Base-by-base conservation (phyloP, 352 stramenopile species). In the Phytopythium sindhum region DNA sequence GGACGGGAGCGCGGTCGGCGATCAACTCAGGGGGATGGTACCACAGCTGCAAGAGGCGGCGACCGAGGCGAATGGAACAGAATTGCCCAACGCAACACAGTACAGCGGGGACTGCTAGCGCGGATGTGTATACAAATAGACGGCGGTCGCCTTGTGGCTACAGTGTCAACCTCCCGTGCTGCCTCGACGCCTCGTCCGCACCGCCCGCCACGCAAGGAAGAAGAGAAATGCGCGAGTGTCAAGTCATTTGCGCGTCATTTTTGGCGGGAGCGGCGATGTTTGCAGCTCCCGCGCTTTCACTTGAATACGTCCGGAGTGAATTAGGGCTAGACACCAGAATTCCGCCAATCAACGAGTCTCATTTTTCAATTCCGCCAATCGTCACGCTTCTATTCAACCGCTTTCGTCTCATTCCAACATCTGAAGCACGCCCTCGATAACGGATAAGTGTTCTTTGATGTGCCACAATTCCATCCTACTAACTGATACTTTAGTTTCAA, bases 351-450 rank as follows among this genome's bases (percentile, higher is more conserved):
- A 65, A 39, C 19, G 37, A 19, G 6, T 26, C 3, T 9, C 12
- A 28, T 28, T n/a, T 60, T 33, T 31, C 5, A 14, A 63, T 76
- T 75, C 70, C 73, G 64, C 75, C 72, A 84, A 84, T 79, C 51
- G 65, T 50, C 15, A n/a, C 7, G 15, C 4, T 35, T 26, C 12
- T 62, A 50, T 39, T n/a, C 1, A 37, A 63, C 33, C n/a, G n/a
- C n/a, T n/a, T n/a, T n/a, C n/a, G n/a, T n/a, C n/a, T n/a, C n/a
- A n/a, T n/a, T n/a, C n/a, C n/a, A n/a, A n/a, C n/a, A n/a, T n/a
- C n/a, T n/a, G n/a, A n/a, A n/a, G n/a, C n/a, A n/a, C n/a, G n/a
- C 4, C 31, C 31, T 35, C 41, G 12, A 48, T 48, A 19, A 48
- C 14, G 15, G 41, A 7, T 52, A 21, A 52, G 7, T 29, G n/a